phyloP scores from a whole-genome alignment of 495 filamentous ascomycete genomes.

The Talaromyces adpressus region DNA sequence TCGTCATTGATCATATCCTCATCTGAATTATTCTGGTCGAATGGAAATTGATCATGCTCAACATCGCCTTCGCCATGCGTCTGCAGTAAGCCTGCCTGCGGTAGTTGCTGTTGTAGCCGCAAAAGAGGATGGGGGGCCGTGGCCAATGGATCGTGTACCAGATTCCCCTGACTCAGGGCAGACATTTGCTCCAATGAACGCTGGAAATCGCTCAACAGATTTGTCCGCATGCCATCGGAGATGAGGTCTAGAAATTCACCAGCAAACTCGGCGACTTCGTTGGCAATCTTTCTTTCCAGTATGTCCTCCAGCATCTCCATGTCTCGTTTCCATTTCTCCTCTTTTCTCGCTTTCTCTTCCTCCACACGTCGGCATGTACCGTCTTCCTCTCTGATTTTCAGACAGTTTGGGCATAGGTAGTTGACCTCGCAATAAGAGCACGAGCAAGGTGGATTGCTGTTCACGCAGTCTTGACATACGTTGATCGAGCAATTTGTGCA shows the following conservation, averaged over 20 bases:
- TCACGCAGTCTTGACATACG: conserved; percentile 49
- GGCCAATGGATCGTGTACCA: neutral
- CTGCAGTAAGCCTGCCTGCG: neutral
- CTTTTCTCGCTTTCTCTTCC: conserved; percentile 33
- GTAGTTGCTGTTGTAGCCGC: neutral
- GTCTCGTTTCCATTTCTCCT: conserved; percentile 39
- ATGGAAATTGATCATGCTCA: neutral
- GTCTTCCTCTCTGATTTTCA: conserved; percentile 33
- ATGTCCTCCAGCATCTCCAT: conserved; percentile 36
- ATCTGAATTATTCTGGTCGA: conserved; percentile 10
- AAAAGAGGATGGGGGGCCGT: neutral
- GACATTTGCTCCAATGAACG: neutral
- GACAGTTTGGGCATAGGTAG: conserved; percentile 49
- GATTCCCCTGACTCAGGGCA: neutral
- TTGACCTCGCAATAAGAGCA: conserved; percentile 48
- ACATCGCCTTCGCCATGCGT: neutral
- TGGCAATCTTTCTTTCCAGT: conserved; percentile 36
- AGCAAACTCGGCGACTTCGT: conserved; percentile 38
- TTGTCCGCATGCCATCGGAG: conserved; percentile 12
- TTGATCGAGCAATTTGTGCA: conserved; percentile 48
- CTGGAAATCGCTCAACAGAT: neutral
- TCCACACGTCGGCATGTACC: conserved; percentile 35
- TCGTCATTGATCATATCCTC: conserved; percentile 7
- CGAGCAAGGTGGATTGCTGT: conserved; percentile 39
- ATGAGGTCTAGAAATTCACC: conserved; percentile 36